Evolutionary conservation across 2,329 filamentous ascomycete genomes (phyloP).

Genomic region (Zarea fungicola): DNA sequence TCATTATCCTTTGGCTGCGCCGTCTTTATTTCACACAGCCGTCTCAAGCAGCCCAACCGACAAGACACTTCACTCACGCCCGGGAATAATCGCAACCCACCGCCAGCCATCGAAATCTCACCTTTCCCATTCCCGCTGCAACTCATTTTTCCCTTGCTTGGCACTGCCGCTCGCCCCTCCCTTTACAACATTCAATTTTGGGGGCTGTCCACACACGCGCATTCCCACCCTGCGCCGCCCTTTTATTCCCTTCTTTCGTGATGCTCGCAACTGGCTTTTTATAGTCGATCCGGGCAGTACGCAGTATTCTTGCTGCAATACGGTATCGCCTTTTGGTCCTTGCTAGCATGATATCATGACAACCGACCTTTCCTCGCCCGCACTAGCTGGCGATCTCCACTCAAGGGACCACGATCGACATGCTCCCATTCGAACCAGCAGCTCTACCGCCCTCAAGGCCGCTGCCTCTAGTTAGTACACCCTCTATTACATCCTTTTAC

Average conservation of each 20-base stretch:
- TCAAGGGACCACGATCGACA: slow-evolving; percentile 6
- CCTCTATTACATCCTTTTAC: no score
- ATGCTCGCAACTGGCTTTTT: neutral
- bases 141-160: no score
- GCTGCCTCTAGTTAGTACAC: no score
- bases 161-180: neutral
- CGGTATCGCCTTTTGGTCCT: neutral
- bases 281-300: neutral
- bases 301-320: neutral
- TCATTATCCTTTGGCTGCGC: no score
- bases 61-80: neutral
- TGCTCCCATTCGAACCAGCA: neutral
- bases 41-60: neutral
- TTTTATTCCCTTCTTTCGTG: neutral
- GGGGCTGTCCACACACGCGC: neutral
- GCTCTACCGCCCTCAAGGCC: slow-evolving; percentile 1
- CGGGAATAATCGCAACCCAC: neutral
- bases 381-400: slow-evolving; percentile 6
- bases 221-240: neutral
- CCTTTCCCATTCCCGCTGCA: neutral
- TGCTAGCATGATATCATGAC: slow-evolving; percentile 12
- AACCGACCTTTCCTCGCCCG: slow-evolving; percentile 8
- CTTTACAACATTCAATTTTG: neutral
- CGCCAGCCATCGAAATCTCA: neutral
- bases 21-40: no score